Evolutionary conservation across 78 protist genomes (phyloP), one percentile per base, ranked within the genome.

Genomic region (Dictyostelium purpureum): DNA sequence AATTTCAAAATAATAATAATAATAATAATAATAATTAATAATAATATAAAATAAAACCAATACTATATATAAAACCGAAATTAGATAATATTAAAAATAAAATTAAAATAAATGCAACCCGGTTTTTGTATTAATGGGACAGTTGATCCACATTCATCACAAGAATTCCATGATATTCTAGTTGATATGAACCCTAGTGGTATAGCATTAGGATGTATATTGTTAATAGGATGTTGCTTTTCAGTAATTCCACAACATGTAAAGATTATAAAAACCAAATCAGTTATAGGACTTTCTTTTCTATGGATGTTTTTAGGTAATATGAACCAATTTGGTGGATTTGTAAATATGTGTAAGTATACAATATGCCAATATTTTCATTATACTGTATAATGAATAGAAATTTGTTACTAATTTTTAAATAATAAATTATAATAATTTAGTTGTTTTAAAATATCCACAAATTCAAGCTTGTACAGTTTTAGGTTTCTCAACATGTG

Each of bases 271-370:
- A 90, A 76, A 28, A 66, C 57, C 0, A 76, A 26, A 37, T 74
- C 87, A 38, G 89, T 78, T 5, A 38, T 54, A 38, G 94, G 94
- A 12, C 59, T 90, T 14, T 74, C 87, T 52, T 75, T 43, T 33
- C 38, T 90, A 16, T 90, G 94, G 94, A 43, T 90, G 43, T 90
- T 90, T 54, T 40, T 90, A n/a, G 88, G 90, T 14, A 79, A 90
- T 63, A 35, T 90, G 19, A 90, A 90, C 70, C 94, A 90, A 42
- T 90, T 74, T 43, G 26, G 73, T 28, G 71, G 89, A 18, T 45
- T 65, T 49, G 37, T 77, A 14, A 90, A 90, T 75, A 87, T 56
- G 19, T 66, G 92, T 85, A 85, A 6, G 82, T 85, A 2, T 74
- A 26, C 12, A n/a, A n/a, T n/a, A n/a, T n/a, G n/a, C n/a, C n/a